A percentile compares a stretch with the other conserved stretches of the same genome.
Conservation (phyloP, 805 yeast genomes). For the Nakazawaea ambrosiae region DNA sequence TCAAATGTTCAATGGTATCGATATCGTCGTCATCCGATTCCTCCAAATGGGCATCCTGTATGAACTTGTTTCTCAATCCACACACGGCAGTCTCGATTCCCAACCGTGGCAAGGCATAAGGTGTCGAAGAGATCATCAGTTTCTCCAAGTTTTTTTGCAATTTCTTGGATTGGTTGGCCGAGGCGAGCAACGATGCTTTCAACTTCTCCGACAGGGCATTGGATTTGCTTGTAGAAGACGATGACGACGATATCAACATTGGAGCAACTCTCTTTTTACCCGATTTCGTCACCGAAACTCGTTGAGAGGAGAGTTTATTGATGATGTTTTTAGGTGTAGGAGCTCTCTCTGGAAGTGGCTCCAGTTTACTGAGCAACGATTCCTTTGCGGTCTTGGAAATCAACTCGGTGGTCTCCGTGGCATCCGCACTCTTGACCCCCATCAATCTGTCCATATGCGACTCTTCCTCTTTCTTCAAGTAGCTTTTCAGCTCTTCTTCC, state of each 20-base stretch:
- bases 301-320: slow-evolving; percentile 24
- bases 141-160: slow-evolving; percentile 17
- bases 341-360: slow-evolving; percentile 12
- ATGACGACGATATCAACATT: slow-evolving; percentile 45
- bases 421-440: slow-evolving; percentile 17
- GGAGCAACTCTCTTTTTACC: slow-evolving; percentile 78
- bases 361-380: neutral
- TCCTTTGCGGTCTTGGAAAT: neutral
- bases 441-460: slow-evolving; percentile 35
- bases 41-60: slow-evolving; percentile 21
- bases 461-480: slow-evolving; percentile 14
- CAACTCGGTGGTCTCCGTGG: neutral
- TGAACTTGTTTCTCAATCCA: slow-evolving; percentile 39
- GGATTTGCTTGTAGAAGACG: slow-evolving; percentile 15
- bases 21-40: slow-evolving; percentile 26
- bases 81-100: slow-evolving; percentile 62
- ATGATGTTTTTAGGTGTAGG: slow-evolving; percentile 16
- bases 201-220: slow-evolving; percentile 12
- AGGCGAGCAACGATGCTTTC: slow-evolving; percentile 9
- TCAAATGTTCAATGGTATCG: slow-evolving; percentile 36
- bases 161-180: slow-evolving; percentile 15
- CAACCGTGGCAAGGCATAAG: slow-evolving; percentile 47
- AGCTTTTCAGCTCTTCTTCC: slow-evolving; percentile 54
- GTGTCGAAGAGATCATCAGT: slow-evolving; percentile 32
- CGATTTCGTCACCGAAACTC: slow-evolving; percentile 60